Evolutionary conservation across 148 eudicot genomes (phyloP).

Genomic region (Vaccinium myrtillus): DNA sequence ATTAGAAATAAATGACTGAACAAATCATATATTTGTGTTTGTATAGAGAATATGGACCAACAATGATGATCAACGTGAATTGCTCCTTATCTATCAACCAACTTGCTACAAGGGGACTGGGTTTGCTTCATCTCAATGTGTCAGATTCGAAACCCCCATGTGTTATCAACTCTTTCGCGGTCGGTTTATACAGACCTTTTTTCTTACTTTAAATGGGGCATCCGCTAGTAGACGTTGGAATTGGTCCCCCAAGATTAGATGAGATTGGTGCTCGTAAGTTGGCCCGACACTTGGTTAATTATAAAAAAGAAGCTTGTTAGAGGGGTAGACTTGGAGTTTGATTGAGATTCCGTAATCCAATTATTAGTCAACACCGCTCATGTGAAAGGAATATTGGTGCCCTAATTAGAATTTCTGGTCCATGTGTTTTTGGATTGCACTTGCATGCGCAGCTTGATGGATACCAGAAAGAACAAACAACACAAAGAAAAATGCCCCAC

Average conservation of each 20-base stretch:
- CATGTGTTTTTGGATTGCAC: background rate
- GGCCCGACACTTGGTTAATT: too few relatives aligned
- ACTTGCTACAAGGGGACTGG: background rate
- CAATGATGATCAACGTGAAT: background rate
- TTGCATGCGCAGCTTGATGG: background rate
- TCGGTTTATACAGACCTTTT: too few relatives aligned
- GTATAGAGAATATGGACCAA: background rate
- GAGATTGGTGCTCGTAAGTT: too few relatives aligned
- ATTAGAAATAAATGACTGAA: background rate
- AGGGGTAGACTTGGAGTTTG: background rate
- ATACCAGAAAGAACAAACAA: too few relatives aligned
- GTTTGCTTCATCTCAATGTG: too few relatives aligned
- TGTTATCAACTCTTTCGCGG: too few relatives aligned
- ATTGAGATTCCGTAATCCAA: too few relatives aligned
- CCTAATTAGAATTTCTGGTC: background rate
- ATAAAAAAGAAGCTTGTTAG: background rate
- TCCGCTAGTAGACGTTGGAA: too few relatives aligned
- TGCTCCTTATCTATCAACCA: background rate
- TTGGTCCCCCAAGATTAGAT: too few relatives aligned
- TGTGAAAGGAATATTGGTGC: background rate
- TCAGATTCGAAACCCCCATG: too few relatives aligned
- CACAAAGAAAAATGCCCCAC: background rate
- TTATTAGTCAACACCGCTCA: background rate
- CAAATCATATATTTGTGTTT: background rate
- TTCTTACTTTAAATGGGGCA: too few relatives aligned